A percentile compares a stretch with the other conserved stretches of the same genome.
Conservation (phyloP, 1,284 basidiomycete species). For the Puccinia coronata region DNA sequence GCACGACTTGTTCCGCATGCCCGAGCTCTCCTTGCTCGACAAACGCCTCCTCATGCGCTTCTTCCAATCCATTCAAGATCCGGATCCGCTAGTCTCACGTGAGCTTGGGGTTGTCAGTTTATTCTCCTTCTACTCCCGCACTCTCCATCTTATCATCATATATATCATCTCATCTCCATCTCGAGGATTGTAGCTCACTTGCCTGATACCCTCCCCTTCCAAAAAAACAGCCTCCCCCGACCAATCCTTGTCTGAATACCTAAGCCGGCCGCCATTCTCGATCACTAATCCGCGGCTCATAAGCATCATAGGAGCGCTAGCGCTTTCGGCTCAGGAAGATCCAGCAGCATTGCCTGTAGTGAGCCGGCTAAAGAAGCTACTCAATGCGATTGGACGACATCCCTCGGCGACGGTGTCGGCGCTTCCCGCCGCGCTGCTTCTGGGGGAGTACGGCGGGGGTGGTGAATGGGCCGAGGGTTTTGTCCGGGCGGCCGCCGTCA, state of each 20-base stretch:
- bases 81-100: conserved; percentile 12
- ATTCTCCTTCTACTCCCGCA: conserved; percentile 8
- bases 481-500: conserved; percentile 20
- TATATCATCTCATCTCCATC: not conserved
- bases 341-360: not conserved
- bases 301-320: not conserved
- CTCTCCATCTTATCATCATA: not conserved
- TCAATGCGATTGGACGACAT: not conserved
- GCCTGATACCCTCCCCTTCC: not conserved
- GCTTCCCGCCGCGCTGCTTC: conserved; percentile 9
- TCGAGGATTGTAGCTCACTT: not conserved
- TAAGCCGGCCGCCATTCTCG: conserved; percentile 17
- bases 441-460: conserved; percentile 19
- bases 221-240: not conserved
- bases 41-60: conserved; percentile 39
- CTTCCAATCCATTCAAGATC: conserved; percentile 16
- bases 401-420: not conserved
- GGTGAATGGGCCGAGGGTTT: conserved; percentile 36
- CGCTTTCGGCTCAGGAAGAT: not conserved
- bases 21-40: not conserved
- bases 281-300: not conserved
- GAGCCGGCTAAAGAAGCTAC: not conserved
- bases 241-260: not conserved
- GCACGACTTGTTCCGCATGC: conserved; percentile 23
- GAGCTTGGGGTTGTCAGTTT: conserved; percentile 10